phyloP scores from a whole-genome alignment of 306 rosid species.

The Argentina anserina region DNA sequence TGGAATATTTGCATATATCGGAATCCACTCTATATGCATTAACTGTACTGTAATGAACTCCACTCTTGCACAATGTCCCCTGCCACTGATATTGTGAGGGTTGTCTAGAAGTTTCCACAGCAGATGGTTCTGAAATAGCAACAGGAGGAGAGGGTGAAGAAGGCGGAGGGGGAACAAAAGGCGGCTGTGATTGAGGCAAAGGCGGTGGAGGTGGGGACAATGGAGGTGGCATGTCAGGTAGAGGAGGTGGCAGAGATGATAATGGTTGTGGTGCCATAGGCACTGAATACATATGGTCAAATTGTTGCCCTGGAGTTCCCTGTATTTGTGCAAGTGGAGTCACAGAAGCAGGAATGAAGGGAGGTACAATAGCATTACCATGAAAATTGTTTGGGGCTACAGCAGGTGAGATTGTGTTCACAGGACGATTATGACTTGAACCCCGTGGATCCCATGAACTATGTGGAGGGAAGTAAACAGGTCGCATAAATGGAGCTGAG shows the following conservation, averaged over 20 bases:
- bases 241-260: slow-evolving; percentile 66
- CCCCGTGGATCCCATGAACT: slow-evolving; percentile 76
- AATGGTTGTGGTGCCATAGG: slow-evolving; percentile 52
- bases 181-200: slow-evolving; percentile 74
- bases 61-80: slow-evolving; percentile 86
- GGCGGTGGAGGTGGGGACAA: slow-evolving; percentile 79
- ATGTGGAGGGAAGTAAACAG: slow-evolving; percentile 68
- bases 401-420: slow-evolving; percentile 51
- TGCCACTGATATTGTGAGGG: slow-evolving; percentile 62
- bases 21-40: slow-evolving; percentile 70
- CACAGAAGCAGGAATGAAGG: slow-evolving; percentile 81
- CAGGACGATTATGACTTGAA: slow-evolving; percentile 58
- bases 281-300: slow-evolving; percentile 53
- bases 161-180: slow-evolving; percentile 81
- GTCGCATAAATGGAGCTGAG: slow-evolving; percentile 57
- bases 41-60: slow-evolving; percentile 83
- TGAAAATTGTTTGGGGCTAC: slow-evolving; percentile 51
- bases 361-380: slow-evolving; percentile 51
- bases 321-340: slow-evolving; percentile 79
- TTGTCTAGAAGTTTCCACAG: slow-evolving; percentile 46
- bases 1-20: slow-evolving; percentile 65
- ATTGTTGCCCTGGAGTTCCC: slow-evolving; percentile 65
- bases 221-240: slow-evolving; percentile 73
- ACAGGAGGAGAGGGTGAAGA: slow-evolving; percentile 57
- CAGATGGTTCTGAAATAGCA: slow-evolving; percentile 44